These are phyloP conservation scores for Chaetomidium leptoderma DNA, from an alignment of 495 filamentous ascomycete species.

Conservation along the genomic window DNA sequence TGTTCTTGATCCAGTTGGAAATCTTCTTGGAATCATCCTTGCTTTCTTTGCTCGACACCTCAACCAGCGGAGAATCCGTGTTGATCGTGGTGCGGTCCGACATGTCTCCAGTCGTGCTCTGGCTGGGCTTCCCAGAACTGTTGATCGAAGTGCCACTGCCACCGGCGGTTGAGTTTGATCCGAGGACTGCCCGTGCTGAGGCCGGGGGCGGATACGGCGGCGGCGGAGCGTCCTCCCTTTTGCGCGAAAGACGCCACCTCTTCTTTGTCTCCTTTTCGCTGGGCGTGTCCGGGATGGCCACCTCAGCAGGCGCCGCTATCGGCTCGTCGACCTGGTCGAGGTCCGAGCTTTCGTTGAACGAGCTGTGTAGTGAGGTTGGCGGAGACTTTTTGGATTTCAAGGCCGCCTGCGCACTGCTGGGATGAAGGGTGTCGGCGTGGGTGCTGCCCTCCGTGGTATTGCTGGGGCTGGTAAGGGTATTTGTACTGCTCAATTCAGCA, in stretches of 20 bases:
- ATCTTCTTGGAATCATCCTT: slow-evolving; percentile 62
- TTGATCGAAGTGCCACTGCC: slow-evolving; percentile 66
- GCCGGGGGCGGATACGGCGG: slow-evolving; percentile 34
- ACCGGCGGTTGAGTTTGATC: slow-evolving; percentile 60
- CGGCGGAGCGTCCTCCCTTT: slow-evolving; percentile 45
- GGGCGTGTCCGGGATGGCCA: slow-evolving; percentile 48
- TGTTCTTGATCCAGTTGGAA: slow-evolving; percentile 78
- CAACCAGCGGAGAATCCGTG: slow-evolving; percentile 35
- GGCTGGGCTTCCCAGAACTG: slow-evolving; percentile 50
- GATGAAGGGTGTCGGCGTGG: slow-evolving; percentile 24
- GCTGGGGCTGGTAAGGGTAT: neutral
- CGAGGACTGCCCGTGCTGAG: slow-evolving; percentile 49
- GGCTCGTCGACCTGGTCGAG: slow-evolving; percentile 63
- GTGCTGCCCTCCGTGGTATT: neutral
- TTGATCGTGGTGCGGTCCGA: slow-evolving; percentile 40
- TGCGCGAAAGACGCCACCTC: slow-evolving; percentile 72
- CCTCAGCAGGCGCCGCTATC: slow-evolving; percentile 28
- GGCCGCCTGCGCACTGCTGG: slow-evolving; percentile 44
- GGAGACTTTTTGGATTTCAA: slow-evolving; percentile 61
- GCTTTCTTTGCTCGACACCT: slow-evolving; percentile 46
- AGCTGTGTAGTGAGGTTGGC: slow-evolving; percentile 66
- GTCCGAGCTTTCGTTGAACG: slow-evolving; percentile 73
- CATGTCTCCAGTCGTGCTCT: slow-evolving; percentile 53
- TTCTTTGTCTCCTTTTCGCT: slow-evolving; percentile 63
- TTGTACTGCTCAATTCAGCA: neutral